These are phyloP conservation scores for Podaxis sp. DNA, from an alignment of 768 basidiomycete species.

Conservation along the genomic window DNA sequence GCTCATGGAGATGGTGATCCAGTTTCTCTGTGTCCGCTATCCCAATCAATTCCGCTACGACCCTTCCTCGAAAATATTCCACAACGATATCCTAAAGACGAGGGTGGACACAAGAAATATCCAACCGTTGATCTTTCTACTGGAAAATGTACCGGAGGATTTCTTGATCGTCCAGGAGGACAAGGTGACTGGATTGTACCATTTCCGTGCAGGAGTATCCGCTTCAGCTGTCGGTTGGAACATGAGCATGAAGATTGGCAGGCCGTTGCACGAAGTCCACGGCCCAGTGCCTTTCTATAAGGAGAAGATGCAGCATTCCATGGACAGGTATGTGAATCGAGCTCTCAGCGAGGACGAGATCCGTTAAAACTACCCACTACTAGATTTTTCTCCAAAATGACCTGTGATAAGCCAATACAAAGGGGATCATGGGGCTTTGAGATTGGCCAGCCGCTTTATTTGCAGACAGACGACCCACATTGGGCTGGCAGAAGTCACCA, in stretches of 20 bases:
- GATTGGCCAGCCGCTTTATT: slow-evolving; percentile 47
- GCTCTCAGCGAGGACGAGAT: neutral
- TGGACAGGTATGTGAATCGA: slow-evolving; percentile 41
- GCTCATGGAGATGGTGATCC: slow-evolving; percentile 55
- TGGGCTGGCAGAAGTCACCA: slow-evolving; percentile 34
- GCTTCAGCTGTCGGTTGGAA: slow-evolving; percentile 54
- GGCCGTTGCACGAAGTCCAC: slow-evolving; percentile 45
- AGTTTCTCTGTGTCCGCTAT: slow-evolving; percentile 57
- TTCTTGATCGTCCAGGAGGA: slow-evolving; percentile 45
- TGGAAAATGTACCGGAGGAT: slow-evolving; percentile 55
- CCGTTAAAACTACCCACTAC: neutral
- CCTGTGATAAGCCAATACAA: slow-evolving; percentile 49
- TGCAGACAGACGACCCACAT: slow-evolving; percentile 39
- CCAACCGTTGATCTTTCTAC: slow-evolving; percentile 41
- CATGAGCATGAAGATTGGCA: slow-evolving; percentile 46
- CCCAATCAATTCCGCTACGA: slow-evolving; percentile 49
- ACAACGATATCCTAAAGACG: slow-evolving; percentile 41
- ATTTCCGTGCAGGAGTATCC: slow-evolving; percentile 43
- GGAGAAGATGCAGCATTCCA: slow-evolving; percentile 46
- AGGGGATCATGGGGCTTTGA: slow-evolving; percentile 53
- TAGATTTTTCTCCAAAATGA: slow-evolving; percentile 50
- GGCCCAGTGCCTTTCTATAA: slow-evolving; percentile 49
- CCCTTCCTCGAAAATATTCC: slow-evolving; percentile 33
- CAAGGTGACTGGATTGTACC: slow-evolving; percentile 40
- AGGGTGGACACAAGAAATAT: slow-evolving; percentile 26